These are phyloP conservation scores for Neophaeococcomyces aloes DNA, from an alignment of 2,329 filamentous ascomycete species.

Conservation along the genomic window DNA sequence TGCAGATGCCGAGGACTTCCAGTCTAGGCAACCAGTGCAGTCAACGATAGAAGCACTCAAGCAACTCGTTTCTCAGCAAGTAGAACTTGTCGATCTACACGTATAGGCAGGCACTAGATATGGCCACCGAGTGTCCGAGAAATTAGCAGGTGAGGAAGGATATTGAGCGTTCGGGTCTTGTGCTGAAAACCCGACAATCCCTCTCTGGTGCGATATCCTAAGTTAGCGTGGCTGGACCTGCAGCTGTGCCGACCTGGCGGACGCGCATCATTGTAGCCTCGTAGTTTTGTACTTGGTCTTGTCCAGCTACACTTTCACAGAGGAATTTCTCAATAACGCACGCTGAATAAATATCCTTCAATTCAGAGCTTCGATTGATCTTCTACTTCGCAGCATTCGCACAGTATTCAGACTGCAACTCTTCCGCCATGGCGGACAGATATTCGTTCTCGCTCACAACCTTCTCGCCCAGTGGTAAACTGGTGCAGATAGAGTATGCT, in stretches of 20 bases:
- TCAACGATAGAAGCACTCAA: not conserved
- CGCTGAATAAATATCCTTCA: too few relatives aligned
- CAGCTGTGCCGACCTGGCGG: not conserved
- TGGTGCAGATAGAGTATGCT: constrained; percentile 99
- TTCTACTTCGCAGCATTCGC: too few relatives aligned
- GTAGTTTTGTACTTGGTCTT: not conserved
- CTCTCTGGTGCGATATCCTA: not conserved
- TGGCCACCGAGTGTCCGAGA: too few relatives aligned
- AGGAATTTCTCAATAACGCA: too few relatives aligned
- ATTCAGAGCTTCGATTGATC: too few relatives aligned
- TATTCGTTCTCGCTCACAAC: constrained; percentile 99
- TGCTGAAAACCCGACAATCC: not conserved
- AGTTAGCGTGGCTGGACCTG: not conserved
- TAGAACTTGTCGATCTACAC: too few relatives aligned
- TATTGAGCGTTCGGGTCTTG: not conserved
- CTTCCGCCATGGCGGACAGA: constrained; percentile 71
- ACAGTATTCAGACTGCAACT: not conserved
- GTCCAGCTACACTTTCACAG: too few relatives aligned
- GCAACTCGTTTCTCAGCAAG: not conserved
- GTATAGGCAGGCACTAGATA: too few relatives aligned
- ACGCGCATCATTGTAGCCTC: constrained; percentile 5
- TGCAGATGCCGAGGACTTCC: constrained; percentile 2
- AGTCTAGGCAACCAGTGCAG: constrained; percentile 2
- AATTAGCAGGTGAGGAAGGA: not conserved
- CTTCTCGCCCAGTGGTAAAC: constrained; percentile 98